Evolutionary conservation across 306 rosid genomes (phyloP), one percentile per base, ranked within the genome.

Genomic region (Cyamopsis tetragonoloba): DNA sequence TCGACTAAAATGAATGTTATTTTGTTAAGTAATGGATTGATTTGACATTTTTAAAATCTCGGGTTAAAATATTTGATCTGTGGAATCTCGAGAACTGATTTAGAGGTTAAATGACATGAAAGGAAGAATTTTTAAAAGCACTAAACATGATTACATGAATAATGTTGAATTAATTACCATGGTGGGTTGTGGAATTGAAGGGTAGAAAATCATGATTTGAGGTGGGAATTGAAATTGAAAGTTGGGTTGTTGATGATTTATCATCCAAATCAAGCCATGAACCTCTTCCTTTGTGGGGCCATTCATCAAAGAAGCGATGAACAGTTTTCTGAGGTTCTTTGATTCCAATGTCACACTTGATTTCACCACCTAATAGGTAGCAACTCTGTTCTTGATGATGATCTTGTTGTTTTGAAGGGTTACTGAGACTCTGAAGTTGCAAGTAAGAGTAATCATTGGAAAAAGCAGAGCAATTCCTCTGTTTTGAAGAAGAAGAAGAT

Each of bases 261-360:
- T 84, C 92, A 34, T 83, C 89, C 73, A 89, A 83, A 72, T 92
- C 95, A 54, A 85, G 86, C 97, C 95, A 86, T 34, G 93, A 79
- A 13, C 79, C 86, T 80, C 80, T 76, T 2, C 82, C 85, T 79
- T 83, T 87, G 13, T 69, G 88, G 7, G 98, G 96, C 86, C 87
- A 86, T 69, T 92, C 98, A 39, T 92, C 98, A 32, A 92, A 80
- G 89, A 92, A 92, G 11, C 78, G 86, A 65, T 89, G 96, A 67
- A 92, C 60, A 20, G 87, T 92, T 76, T 78, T 88, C 77, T 82
- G 88, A 61, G 93, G 80, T 60, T 84, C 95, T 42, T 87, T 72
- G 63, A 75, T 74, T 53, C 66, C 87, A 32, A 67, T n/a, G n/a
- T n/a, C n/a, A n/a, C n/a, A n/a, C 32, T 61, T 70, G 15, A 62